phyloP scores from a whole-genome alignment of 2,329 filamentous ascomycete species.

The Diaporthe velutina region DNA sequence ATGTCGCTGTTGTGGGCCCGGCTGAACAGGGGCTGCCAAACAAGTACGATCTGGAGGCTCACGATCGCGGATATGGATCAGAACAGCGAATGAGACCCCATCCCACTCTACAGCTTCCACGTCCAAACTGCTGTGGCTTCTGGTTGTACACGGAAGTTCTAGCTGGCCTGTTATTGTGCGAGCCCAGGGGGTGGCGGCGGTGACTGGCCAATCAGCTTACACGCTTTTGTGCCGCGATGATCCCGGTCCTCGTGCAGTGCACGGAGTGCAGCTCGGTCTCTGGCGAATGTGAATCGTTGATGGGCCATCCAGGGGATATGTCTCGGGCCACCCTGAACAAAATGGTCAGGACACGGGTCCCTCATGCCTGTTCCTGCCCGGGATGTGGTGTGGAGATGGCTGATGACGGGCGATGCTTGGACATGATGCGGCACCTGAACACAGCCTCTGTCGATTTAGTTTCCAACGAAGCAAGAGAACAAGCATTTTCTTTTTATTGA shows the following conservation, averaged over 20 bases:
- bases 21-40: neutral
- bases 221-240: constrained; percentile 9
- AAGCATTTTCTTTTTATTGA: neutral
- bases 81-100: too few relatives aligned
- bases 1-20: neutral
- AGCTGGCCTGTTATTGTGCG: neutral
- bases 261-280: neutral
- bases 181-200: too few relatives aligned
- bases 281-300: neutral
- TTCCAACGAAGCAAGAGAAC: neutral
- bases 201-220: constrained; percentile 21
- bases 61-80: neutral
- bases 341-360: too few relatives aligned
- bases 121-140: neutral
- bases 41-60: neutral
- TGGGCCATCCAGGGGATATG: neutral
- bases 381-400: neutral
- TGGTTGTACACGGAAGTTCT: neutral
- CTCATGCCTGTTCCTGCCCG: neutral
- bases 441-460: neutral
- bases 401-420: neutral
- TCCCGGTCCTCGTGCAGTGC: neutral
- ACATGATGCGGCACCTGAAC: neutral
- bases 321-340: neutral
- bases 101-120: neutral